Evolutionary conservation across 2,329 filamentous ascomycete species (phyloP).

Genomic region (Coniochaeta ligniaria): DNA sequence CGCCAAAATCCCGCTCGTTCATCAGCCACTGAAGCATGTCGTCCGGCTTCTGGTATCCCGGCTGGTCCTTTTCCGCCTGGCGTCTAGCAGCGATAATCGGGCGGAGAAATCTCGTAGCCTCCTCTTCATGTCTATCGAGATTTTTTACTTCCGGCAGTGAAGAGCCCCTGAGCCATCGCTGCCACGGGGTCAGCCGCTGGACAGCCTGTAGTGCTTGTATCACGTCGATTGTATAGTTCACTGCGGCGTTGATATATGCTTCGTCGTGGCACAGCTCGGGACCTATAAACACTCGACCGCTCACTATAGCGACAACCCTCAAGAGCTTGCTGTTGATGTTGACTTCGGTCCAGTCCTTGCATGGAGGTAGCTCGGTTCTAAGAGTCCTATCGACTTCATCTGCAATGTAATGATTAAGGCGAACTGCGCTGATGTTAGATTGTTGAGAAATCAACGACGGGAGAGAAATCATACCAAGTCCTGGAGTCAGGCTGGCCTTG

Average conservation of each 20-base stretch:
- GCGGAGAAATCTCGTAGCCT: slow-evolving; percentile 25
- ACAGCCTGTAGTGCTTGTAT: slow-evolving; percentile 25
- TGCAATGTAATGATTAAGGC: slow-evolving; percentile 28
- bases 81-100: slow-evolving; percentile 25
- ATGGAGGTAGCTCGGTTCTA: slow-evolving; percentile 23
- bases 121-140: slow-evolving; percentile 21
- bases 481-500: slow-evolving; percentile 23
- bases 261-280: slow-evolving; percentile 35
- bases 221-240: slow-evolving; percentile 38
- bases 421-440: slow-evolving; percentile 8
- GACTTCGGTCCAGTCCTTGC: slow-evolving; percentile 31
- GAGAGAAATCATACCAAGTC: slow-evolving; percentile 16
- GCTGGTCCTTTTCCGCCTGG: slow-evolving; percentile 10
- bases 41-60: slow-evolving; percentile 25
- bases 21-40: slow-evolving; percentile 43
- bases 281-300: slow-evolving; percentile 39
- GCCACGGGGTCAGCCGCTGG: slow-evolving; percentile 19
- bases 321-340: slow-evolving; percentile 32
- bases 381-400: slow-evolving; percentile 29
- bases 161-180: slow-evolving; percentile 23
- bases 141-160: slow-evolving; percentile 25
- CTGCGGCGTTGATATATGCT: slow-evolving; percentile 36
- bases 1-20: slow-evolving; percentile 26
- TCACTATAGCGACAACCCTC: slow-evolving; percentile 37
- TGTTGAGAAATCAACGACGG: not conserved